Base-by-base conservation (phyloP, 768 basidiomycete genomes). In the Cytidiella melzeri region DNA sequence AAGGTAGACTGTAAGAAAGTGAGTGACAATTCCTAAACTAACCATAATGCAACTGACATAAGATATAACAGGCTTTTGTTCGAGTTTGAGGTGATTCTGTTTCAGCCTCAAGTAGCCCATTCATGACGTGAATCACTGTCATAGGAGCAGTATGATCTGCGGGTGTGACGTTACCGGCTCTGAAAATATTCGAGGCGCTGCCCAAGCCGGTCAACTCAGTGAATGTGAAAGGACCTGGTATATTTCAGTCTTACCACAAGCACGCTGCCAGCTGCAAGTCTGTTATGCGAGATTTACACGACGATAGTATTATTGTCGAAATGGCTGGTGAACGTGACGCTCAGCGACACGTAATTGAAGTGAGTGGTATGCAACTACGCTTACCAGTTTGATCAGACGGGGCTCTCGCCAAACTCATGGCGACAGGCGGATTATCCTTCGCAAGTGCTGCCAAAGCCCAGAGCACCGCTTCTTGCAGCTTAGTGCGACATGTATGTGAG, bases 261-360 rank as follows among this genome's bases (percentile, higher is more conserved):
- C 81, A 80, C 0, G 86, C 84, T 1, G 84, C 80, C 1, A 90
- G 64, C 53, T 88, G 85, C 9, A 84, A 74, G 18, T 84, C 81
- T 1, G 72, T 62, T 3, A 69, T 67, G 1, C 84, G 73, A 12
- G 80, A 79, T 59, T 81, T 87, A 7, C 76, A 73, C 24, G 84
- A 66, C 3, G 68, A 63, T 3, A 85, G 62, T 5, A 80, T 69
- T 4, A 67, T 61, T 3, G 70, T 61, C 3, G 85, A 63, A 5
- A 72, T 60, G 2, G 74, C 66, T 41, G 67, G 61, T 7, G 9
- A 34, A 34, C 30, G 15, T 15, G 30, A 34, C 15, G 15, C 15
- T 38, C 7, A 12, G 12, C n/a, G 15, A 21, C n/a, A 12, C 6
- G 15, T 20, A 15, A 43, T 41, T 10, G 9, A 54, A 60, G 21